These are phyloP conservation scores for Begonia peltatifolia DNA, from an alignment of 306 rosid species.

Conservation along the genomic window DNA sequence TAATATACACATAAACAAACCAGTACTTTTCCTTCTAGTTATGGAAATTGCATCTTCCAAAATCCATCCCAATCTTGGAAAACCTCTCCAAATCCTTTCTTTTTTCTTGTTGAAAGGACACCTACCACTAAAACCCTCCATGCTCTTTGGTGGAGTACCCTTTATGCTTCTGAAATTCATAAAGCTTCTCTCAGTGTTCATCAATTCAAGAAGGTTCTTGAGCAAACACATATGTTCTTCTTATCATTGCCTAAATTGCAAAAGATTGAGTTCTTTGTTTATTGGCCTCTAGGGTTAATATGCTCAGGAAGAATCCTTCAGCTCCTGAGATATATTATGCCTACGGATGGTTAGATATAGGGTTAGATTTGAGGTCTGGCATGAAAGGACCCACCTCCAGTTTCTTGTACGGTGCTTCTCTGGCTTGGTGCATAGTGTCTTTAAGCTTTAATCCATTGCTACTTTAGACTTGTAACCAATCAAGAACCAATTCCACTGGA, in stretches of 20 bases:
- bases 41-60: too few relatives aligned
- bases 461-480: slow-evolving; percentile 16
- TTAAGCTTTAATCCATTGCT: not conserved
- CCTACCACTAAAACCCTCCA: too few relatives aligned
- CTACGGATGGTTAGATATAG: too few relatives aligned
- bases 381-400: not conserved
- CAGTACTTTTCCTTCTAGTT: too few relatives aligned
- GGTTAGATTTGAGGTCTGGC: not conserved
- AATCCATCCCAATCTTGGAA: too few relatives aligned
- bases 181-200: slow-evolving; percentile 3
- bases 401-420: not conserved
- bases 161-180: too few relatives aligned
- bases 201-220: slow-evolving; percentile 16
- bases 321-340: not conserved
- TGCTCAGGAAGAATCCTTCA: slow-evolving; percentile 7
- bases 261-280: slow-evolving; percentile 11
- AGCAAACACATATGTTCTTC: slow-evolving; percentile 2
- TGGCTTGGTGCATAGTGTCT: not conserved
- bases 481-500: slow-evolving; percentile 28
- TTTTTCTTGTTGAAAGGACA: too few relatives aligned
- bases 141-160: too few relatives aligned
- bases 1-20: too few relatives aligned
- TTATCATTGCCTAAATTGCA: slow-evolving; percentile 21
- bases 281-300: slow-evolving; percentile 4
- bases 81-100: too few relatives aligned